Evolutionary conservation across 23 red algal species (phyloP).

Genomic region (Gracilariopsis chorda): DNA sequence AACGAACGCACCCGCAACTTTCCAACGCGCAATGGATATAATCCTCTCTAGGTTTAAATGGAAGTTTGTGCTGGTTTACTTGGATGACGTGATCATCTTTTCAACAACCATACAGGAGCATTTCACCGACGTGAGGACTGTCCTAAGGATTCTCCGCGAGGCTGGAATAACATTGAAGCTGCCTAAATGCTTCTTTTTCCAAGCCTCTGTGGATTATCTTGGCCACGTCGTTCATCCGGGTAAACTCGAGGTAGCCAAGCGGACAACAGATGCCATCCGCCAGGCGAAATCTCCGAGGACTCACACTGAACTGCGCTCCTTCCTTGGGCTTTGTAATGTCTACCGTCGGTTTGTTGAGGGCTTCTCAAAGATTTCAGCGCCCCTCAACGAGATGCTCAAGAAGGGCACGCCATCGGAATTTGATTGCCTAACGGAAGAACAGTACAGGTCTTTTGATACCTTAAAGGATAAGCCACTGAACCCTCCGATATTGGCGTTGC

Average conservation of each 20-base stretch:
- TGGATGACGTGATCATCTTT: neutral
- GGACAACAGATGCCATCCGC: neutral
- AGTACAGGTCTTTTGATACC: neutral
- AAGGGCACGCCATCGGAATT: neutral
- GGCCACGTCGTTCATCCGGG: neutral
- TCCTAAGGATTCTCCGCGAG: neutral
- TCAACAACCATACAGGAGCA: neutral
- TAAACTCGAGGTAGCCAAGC: neutral
- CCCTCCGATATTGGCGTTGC: constrained; percentile 21
- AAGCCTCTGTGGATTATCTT: neutral
- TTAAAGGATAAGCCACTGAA: constrained; percentile 6
- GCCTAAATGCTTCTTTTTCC: neutral
- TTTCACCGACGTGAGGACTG: neutral
- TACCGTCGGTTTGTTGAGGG: neutral
- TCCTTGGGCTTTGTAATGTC: neutral
- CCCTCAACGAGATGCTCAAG: neutral
- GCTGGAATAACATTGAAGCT: neutral
- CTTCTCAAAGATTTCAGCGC: neutral
- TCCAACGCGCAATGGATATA: neutral
- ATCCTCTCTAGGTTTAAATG: neutral
- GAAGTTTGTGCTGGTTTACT: neutral
- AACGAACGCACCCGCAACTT: constrained; percentile 10
- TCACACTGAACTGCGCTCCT: neutral
- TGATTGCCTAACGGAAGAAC: neutral
- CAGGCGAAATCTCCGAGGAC: neutral